Base-by-base conservation (phyloP, 2,329 filamentous ascomycete species). In the Zymoseptoria pseudotritici region DNA sequence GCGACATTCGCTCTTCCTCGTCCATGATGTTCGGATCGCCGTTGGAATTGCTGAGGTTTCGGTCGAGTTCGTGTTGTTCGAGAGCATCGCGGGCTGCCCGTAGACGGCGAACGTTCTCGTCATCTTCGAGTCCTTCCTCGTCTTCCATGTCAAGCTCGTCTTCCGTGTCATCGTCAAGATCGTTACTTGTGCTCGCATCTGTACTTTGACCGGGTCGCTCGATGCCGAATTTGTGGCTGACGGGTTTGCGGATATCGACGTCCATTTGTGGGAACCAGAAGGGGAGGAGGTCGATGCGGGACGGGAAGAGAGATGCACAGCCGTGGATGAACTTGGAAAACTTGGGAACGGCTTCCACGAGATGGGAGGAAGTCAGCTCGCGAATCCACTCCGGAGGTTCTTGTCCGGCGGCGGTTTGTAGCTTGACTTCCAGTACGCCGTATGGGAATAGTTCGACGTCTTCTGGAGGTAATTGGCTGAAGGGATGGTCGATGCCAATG, bases 191-290 rank as follows among this genome's bases (percentile, higher is more conserved):
- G 21, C 85, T 87, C 58, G 89, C 86, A 46, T 86, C 89, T 36
- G 86, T 86, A 57, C 88, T 90, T 20, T 89, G 83, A 6, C 85
- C 86, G 0, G 89, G 86, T 36, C 93, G 83, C 69, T 90, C 88
- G 68, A 99, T 97, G 58, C 94, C 94, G 72, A 97, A 97, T 67
- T 88, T 86, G 69, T 94, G 91, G 3, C 85, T 91, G 29, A 86
- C 84, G 0, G 94, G 91, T 76, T 99, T 99, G 66, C 92, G 89
- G 69, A 99, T 99, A 71, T 99, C 94, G 22, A 95, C 86, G 66
- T 96, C 87, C 94, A 99, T 99, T 76, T 99, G 94, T 0, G 94
- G 94, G 80, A 93, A 90, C 94, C 94, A 99, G 80, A 90, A 99
- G 0, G 94, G 94, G 5, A 99, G 80, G 11, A 99, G 82, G 54